These are phyloP conservation scores for Cucumis sativus DNA, from an alignment of 306 rosid species.

Conservation along the genomic window DNA sequence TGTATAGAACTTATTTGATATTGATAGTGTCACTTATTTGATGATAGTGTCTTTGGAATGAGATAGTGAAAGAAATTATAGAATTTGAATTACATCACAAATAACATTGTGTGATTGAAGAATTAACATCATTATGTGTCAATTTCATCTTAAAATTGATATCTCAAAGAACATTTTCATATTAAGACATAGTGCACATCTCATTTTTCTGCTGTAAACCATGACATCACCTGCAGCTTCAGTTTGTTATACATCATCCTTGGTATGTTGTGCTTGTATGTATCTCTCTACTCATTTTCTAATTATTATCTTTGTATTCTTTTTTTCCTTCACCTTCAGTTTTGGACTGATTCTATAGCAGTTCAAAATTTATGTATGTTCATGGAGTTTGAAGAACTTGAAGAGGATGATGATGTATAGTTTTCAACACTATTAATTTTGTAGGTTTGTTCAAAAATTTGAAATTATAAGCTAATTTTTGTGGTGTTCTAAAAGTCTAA, in stretches of 20 bases:
- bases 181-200: background rate
- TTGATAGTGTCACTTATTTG: too few relatives aligned
- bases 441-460: background rate
- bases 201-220: background rate
- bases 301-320: background rate
- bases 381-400: constrained; percentile 79
- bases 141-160: too few relatives aligned
- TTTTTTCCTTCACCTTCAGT: background rate
- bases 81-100: too few relatives aligned
- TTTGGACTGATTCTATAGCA: constrained; percentile 7
- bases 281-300: background rate
- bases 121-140: too few relatives aligned
- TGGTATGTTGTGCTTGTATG: background rate
- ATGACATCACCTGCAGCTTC: background rate
- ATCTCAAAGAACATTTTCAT: background rate
- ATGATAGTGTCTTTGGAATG: too few relatives aligned
- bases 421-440: background rate
- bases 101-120: too few relatives aligned
- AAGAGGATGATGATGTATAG: constrained; percentile 8
- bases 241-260: background rate
- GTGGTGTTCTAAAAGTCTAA: background rate
- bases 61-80: too few relatives aligned
- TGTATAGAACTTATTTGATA: too few relatives aligned
- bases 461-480: background rate
- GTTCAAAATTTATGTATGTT: constrained; percentile 53